Conservation (phyloP, 495 filamentous ascomycete species). For the Entonaema liquescens region DNA sequence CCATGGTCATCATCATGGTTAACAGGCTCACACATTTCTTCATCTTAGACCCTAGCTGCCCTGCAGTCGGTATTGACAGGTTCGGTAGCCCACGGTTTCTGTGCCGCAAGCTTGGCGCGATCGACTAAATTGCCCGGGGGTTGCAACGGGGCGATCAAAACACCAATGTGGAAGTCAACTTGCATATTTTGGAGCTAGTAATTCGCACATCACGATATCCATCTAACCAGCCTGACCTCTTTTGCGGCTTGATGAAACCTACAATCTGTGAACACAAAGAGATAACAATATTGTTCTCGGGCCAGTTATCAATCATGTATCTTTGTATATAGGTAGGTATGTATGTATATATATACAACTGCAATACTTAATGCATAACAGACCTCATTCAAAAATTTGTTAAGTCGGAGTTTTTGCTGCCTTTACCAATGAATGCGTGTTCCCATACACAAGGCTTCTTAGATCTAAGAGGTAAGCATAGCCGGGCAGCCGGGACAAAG, state of each 20-base stretch:
- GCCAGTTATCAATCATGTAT: not conserved
- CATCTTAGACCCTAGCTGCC: conserved; percentile 9
- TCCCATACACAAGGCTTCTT: conserved; percentile 17
- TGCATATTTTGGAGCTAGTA: conserved; percentile 31
- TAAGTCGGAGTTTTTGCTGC: conserved; percentile 18
- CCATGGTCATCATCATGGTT: not conserved
- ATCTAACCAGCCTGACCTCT: conserved; percentile 15
- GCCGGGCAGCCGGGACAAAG: conserved; percentile 1
- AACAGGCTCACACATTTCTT: not conserved
- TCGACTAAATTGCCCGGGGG: conserved; percentile 28
- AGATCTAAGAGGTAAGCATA: conserved; percentile 3
- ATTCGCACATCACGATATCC: conserved; percentile 36
- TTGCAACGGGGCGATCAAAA: conserved; percentile 25
- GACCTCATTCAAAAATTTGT: not conserved
- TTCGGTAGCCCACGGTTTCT: conserved; percentile 25
- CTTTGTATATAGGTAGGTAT: not conserved
- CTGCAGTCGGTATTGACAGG: not conserved
- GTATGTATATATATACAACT: no score
- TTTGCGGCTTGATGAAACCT: conserved; percentile 16
- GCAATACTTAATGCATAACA: no score
- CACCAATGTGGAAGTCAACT: conserved; percentile 28
- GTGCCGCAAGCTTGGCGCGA: conserved; percentile 39
- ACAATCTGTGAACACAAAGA: conserved; percentile 5
- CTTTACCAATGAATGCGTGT: conserved; percentile 9
- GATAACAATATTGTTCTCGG: not conserved